Evolutionary conservation across 2,329 filamentous ascomycete genomes (phyloP).

Genomic region (Fusarium secorum): DNA sequence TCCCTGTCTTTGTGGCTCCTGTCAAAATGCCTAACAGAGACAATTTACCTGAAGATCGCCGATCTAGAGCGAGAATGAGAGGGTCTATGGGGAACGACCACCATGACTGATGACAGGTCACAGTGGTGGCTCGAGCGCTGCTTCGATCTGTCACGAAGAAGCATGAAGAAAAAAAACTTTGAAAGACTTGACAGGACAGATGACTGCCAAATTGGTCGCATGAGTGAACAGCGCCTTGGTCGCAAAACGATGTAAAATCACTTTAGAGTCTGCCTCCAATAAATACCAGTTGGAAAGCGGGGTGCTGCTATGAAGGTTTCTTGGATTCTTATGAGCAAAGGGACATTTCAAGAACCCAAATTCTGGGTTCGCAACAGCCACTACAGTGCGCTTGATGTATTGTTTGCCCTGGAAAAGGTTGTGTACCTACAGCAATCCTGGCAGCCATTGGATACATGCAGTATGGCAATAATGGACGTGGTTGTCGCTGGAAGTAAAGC

Average conservation of each 20-base stretch:
- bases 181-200: background rate
- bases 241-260: background rate
- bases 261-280: background rate
- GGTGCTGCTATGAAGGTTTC: slow-evolving; percentile 9
- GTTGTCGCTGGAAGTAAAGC: slow-evolving; percentile 18
- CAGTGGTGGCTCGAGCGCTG: slow-evolving; percentile 29
- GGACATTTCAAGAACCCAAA: slow-evolving; percentile 1
- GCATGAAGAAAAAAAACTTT: slow-evolving; percentile 3
- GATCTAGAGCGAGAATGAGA: slow-evolving; percentile 34
- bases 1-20: slow-evolving; percentile 7
- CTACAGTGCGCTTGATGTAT: slow-evolving; percentile 6
- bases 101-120: slow-evolving; percentile 3
- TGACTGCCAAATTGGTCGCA: background rate
- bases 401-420: slow-evolving; percentile 1
- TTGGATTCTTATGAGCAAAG: background rate
- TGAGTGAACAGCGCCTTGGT: background rate
- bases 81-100: slow-evolving; percentile 18
- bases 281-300: background rate
- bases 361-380: slow-evolving; percentile 17
- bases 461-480: slow-evolving; percentile 15
- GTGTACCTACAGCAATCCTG: slow-evolving; percentile 16
- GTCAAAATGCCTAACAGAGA: slow-evolving; percentile 13
- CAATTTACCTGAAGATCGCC: slow-evolving; percentile 30
- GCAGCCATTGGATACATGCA: slow-evolving; percentile 22
- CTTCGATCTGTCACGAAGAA: slow-evolving; percentile 8